Evolutionary conservation across 2,329 filamentous ascomycete species (phyloP), one percentile per base, ranked within the genome.

Genomic region (Paraphoma chrysanthemicola): DNA sequence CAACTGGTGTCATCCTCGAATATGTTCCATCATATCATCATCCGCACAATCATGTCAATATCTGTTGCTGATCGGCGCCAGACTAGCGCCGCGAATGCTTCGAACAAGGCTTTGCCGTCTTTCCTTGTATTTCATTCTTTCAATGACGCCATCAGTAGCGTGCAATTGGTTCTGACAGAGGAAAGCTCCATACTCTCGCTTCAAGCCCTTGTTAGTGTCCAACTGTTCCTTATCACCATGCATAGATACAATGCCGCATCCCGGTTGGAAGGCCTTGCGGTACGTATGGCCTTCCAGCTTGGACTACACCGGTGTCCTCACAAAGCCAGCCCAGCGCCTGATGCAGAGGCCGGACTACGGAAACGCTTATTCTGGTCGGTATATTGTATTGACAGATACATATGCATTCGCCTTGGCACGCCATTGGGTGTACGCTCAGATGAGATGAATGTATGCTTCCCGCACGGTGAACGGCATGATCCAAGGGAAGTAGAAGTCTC

Each of bases 321-420:
- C 33, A 51, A 50, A n/a, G 54, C 45, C 6, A 38, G 29, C 14
- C 14, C 39, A 5, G 17, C 38, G 4, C 14, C 57, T n/a, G 52
- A 48, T 6, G 64, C 62, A 38, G 63, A 67, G 23, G 44, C 50
- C 1, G 64, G 66, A 43, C 38, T 69, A 11, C 59, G 65, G n/a
- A 69, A 69, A 49, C 65, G 64, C 8, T 30, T 69, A 14, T 69
- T 69, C 38, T 69, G 67, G 67, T 66, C 63, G 16, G 60, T 66
- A 8, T 63, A 64, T 36, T 69, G 65, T 41, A 63, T 69, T 28
- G 67, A 69, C 49, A 55, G 65, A 45, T 67, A 69, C 36, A 63
- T 69, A 1, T 67, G 62, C 9, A 69, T 69, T 43, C 56, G 67
- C 9, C 48, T 69, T 17, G 65, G 67, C 8, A 69, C 50, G 23